Evolutionary conservation across 2,329 filamentous ascomycete species (phyloP), one percentile per base, ranked within the genome.

Genomic region (Celoporthe dispersa): DNA sequence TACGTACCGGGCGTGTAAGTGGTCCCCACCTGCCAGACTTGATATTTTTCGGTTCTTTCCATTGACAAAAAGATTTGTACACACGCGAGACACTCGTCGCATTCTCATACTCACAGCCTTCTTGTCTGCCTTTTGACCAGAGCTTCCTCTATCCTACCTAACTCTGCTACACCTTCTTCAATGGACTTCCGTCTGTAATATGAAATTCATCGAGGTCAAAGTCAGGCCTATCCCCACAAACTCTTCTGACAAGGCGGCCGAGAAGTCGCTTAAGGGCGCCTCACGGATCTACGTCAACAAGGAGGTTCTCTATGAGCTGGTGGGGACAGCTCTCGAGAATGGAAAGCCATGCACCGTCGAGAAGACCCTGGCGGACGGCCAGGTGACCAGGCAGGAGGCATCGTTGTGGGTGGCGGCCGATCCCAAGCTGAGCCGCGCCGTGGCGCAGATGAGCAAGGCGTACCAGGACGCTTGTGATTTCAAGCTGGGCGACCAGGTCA

Each of bases 381-480:
- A 73, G 71, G 64, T 71, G 51, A 35, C 64, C 64, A 25, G 62
- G 14, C 80, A 83, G 22, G 83, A 87, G 74, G 86, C 85, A 6
- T 81, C 84, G 39, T 80, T 86, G 1, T 87, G 85, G 81, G 81
- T 83, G 0, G 79, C 85, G 22, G 82, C 84, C 1, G 84, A 85
- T 48, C 66, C 71, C 60, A 86, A 90, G 77, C 83, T 93, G 74
- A 87, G 90, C 76, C 88, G 88, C 73, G 87, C 90, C 72, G 85
- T 93, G 69, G 83, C 92, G 64, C 86, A 94, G 83, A 88, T 93
- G 82, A 90, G 92, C 31, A 90, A 92, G 72, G 84, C 88, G 7
- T 88, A 97, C 67, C 91, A 92, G 72, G 90, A 92, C 48, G 86
- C 88, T 8, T 92, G 92, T 74, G 88, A 88, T 0, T 87, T 97